A percentile compares a stretch with the other conserved stretches of the same genome.
phyloP scores from a whole-genome alignment of 768 basidiomycete species.

The Hypholoma sublateritium region DNA sequence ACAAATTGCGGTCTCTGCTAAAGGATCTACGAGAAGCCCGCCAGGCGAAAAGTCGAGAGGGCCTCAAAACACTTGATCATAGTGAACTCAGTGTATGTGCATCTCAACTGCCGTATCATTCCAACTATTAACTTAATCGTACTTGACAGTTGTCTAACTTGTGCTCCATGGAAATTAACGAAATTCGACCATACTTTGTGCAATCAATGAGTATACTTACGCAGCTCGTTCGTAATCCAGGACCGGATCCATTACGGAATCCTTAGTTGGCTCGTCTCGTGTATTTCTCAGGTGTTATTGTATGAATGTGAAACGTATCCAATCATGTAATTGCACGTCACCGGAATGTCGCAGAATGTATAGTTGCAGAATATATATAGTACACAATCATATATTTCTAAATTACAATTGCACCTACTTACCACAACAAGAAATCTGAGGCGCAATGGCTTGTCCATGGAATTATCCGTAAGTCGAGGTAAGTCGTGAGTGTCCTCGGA shows the following conservation, averaged over 20 bases:
- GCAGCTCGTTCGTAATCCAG: conserved; percentile 45
- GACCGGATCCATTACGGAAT: conserved; percentile 14
- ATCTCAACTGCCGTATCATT: neutral
- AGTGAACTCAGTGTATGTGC: conserved; percentile 73
- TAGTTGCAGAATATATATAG: too few species aligned
- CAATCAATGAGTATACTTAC: conserved; percentile 76
- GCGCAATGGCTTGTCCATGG: too few species aligned
- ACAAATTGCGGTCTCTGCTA: conserved; percentile 79
- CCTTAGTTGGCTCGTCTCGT: neutral
- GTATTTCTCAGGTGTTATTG: neutral
- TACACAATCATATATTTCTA: too few species aligned
- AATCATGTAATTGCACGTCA: neutral
- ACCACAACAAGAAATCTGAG: too few species aligned
- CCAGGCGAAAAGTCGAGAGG: conserved; percentile 90
- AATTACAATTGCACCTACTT: too few species aligned
- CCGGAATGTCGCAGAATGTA: too few species aligned
- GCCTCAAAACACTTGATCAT: conserved; percentile 77
- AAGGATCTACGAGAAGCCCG: conserved; percentile 96
- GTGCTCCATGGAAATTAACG: conserved; percentile 91
- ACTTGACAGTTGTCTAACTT: conserved; percentile 72
- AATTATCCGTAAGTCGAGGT: too few species aligned
- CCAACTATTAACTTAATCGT: neutral
- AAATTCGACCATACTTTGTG: conserved; percentile 87
- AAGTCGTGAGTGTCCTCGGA: neutral
- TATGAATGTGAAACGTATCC: neutral